phyloP scores from a whole-genome alignment of 2,329 filamentous ascomycete genomes.

The Chaetomiaceae sp. region DNA sequence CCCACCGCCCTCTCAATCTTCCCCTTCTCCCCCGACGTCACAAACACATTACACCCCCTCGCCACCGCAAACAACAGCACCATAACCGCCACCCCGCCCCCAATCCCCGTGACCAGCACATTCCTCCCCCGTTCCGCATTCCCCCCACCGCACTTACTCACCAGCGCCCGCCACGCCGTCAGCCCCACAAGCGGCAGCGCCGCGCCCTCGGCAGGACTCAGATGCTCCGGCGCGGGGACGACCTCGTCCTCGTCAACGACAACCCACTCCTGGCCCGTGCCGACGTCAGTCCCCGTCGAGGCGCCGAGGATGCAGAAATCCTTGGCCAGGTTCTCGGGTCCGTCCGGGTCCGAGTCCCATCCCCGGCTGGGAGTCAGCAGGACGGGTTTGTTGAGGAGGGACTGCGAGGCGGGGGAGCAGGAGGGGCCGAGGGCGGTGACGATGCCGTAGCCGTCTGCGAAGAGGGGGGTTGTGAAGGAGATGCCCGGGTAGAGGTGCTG shows the following conservation, averaged over 20 bases:
- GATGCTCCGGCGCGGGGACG: constrained; percentile 69
- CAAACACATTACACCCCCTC: constrained; percentile 71
- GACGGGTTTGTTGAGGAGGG: constrained; percentile 61
- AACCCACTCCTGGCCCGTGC: constrained; percentile 71
- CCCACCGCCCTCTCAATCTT: constrained; percentile 68
- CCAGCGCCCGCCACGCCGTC: constrained; percentile 82
- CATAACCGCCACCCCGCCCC: constrained; percentile 84
- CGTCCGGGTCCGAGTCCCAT: constrained; percentile 68
- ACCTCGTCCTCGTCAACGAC: constrained; percentile 67
- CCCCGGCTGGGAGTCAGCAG: constrained; percentile 73
- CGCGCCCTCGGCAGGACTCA: constrained; percentile 70
- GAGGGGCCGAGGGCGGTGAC: constrained; percentile 61
- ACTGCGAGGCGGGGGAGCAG: constrained; percentile 25
- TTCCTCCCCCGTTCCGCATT: constrained; percentile 63
- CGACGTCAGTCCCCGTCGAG: constrained; percentile 59
- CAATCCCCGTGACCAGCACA: constrained; percentile 84
- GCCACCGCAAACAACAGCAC: constrained; percentile 75
- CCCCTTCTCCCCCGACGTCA: constrained; percentile 68
- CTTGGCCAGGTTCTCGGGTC: constrained; percentile 58
- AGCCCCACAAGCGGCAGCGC: constrained; percentile 80
- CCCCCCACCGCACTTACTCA: constrained; percentile 67
- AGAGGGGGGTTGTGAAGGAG: constrained; percentile 71
- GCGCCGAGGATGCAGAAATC: constrained; percentile 65
- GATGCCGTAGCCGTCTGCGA: constrained; percentile 76
- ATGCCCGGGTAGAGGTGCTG: constrained; percentile 87